Conservation (phyloP, 163 green algal genomes). For the Scenedesmus sp. region DNA sequence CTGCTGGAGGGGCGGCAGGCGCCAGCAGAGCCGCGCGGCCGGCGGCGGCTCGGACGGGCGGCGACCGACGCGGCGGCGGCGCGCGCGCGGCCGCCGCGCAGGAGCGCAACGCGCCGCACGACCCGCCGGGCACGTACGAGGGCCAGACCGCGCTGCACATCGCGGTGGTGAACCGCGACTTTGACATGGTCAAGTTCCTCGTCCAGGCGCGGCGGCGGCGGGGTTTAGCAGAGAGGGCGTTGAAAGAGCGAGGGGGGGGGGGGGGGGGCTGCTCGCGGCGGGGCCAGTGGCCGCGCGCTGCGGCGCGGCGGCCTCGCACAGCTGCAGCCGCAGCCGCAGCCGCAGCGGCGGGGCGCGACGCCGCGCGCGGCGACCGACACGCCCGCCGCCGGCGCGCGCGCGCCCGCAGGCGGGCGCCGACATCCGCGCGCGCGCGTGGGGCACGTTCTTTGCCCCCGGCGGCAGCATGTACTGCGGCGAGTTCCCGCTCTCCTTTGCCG, state of each 20-base stretch:
- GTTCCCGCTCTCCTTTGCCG: slow-evolving; percentile 67
- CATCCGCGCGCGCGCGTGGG: slow-evolving; percentile 61
- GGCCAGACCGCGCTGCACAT: slow-evolving; percentile 73
- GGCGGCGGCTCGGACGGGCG: no score
- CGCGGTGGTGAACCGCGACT: slow-evolving; percentile 66
- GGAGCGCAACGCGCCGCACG: slow-evolving; percentile 54
- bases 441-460: slow-evolving; percentile 60
- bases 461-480: slow-evolving; percentile 64
- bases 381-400: no score
- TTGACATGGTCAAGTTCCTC: slow-evolving; percentile 54
- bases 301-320: no score
- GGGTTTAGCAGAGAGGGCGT: no score
- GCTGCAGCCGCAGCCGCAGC: no score
- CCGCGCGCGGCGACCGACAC: no score
- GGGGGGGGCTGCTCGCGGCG: no score
- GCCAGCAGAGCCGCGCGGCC: background rate
- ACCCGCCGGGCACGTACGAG: slow-evolving; percentile 64
- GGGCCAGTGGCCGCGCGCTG: no score
- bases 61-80: no score
- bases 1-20: background rate
- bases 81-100: slow-evolving; percentile 26
- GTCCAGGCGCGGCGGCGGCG: slow-evolving; percentile 24
- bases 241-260: no score
- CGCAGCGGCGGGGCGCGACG: no score
- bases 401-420: slow-evolving; percentile 58